phyloP scores from a whole-genome alignment of 2,329 filamentous ascomycete species.

The Penicillium hordei region DNA sequence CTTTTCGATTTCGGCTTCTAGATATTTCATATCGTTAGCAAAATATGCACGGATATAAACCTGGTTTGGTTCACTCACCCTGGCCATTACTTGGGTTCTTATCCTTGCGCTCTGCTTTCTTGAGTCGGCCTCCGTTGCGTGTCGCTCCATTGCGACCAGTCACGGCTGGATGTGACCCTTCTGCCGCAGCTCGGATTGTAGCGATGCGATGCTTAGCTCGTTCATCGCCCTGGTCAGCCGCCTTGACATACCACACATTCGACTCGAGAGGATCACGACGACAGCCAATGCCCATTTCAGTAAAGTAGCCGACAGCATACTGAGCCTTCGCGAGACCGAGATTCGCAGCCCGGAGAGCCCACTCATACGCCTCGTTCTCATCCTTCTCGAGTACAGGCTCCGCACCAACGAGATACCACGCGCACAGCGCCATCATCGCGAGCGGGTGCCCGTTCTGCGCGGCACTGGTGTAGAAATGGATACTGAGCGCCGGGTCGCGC shows the following conservation, averaged over 20 bases:
- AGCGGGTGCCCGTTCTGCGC: constrained; percentile 79
- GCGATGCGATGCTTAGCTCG: constrained; percentile 82
- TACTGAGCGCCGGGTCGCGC: constrained; percentile 84
- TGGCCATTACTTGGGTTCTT: background rate
- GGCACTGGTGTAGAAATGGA: constrained; percentile 95
- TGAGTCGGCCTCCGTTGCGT: constrained; percentile 13
- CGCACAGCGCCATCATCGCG: constrained; percentile 97
- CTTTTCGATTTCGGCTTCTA: constrained; percentile 16
- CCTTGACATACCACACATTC: constrained; percentile 97
- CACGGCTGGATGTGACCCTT: constrained; percentile 45
- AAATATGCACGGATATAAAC: background rate
- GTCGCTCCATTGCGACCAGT: constrained; percentile 17
- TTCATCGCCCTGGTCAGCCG: constrained; percentile 87
- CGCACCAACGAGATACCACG: constrained; percentile 97
- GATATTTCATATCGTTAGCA: background rate
- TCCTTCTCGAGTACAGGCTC: constrained; percentile 91
- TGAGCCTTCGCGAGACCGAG: constrained; percentile 70
- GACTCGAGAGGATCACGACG: constrained; percentile 91
- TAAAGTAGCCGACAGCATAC: constrained; percentile 95
- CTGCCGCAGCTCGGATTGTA: constrained; percentile 80
- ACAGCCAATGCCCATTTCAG: constrained; percentile 96
- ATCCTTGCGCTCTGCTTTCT: constrained; percentile 8
- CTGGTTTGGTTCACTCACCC: constrained; percentile 4
- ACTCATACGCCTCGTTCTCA: constrained; percentile 93
- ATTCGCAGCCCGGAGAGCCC: constrained; percentile 84